Base-by-base conservation (phyloP, 2,329 filamentous ascomycete genomes). In the Myriosclerotinia curreyana region DNA sequence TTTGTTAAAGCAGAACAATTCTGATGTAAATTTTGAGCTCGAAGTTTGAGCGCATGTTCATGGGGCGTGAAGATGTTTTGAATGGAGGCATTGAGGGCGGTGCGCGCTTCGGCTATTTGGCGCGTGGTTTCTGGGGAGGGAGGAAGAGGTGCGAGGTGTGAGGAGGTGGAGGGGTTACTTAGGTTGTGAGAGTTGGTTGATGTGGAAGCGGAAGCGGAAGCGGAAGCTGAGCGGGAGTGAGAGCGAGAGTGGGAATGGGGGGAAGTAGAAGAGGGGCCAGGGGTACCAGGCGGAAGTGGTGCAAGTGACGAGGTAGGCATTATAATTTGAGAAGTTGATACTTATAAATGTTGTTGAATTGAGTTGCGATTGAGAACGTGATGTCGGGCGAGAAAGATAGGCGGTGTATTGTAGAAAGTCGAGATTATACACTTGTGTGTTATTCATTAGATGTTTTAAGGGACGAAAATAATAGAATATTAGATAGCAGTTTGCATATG, bases 11-110 rank as follows among this genome's bases (percentile, higher is more conserved):
- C 85, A 22, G 81, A 77, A 25, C 85, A 82, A 76, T 92, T 92
- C 62, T 79, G 76, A 78, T 94, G 90, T 60, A 95, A 80, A 68
- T 87, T 83, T 20, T 80, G 76, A 20, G 90, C 90, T 66, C 90
- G 88, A 64, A 83, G 82, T 69, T 85, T 83, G 58, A 93, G 83
- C 72, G 89, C 83, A 53, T 81, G 78, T 78, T 92, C 88, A 69
- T 92, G 81, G 70, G 87, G 83, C 74, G 89, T 87, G 71, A 87
- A 87, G 60, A 92, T 82, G 53, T 73, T 72, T 60, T 63, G 64
- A 64, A 75, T 73, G 54, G 82, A 83, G 28, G 85, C 86, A 42
- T 86, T 79, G 60, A 88, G 79, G 11, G 83, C 84, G 38, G 78
- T 75, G 67, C 85, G 84, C 48, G 86, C 85, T 72, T 86, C 81